Evolutionary conservation across 2,329 filamentous ascomycete genomes (phyloP).

Genomic region (Pestalotiopsis sp.): DNA sequence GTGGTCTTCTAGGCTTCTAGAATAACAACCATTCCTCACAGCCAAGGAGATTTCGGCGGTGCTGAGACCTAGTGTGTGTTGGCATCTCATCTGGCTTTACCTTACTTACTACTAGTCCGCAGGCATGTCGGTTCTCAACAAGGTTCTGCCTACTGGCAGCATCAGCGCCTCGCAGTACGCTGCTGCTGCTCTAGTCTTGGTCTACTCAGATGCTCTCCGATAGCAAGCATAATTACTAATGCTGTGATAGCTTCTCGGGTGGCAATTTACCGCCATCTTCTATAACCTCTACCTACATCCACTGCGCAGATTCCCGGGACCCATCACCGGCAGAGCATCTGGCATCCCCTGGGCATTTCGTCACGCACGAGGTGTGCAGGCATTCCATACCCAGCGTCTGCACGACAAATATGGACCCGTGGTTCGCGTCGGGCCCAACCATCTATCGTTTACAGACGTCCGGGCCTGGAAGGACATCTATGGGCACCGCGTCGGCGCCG

Average conservation of each 20-base stretch:
- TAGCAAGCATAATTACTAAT: background rate
- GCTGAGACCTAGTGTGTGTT: background rate
- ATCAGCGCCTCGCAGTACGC: background rate
- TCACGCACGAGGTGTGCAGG: constrained; percentile 24
- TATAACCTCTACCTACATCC: constrained; percentile 34
- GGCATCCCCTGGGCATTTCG: constrained; percentile 26
- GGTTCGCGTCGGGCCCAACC: constrained; percentile 28
- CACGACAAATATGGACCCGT: constrained; percentile 27
- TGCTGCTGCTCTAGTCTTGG: background rate
- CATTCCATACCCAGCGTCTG: constrained; percentile 26
- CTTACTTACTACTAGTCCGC: background rate
- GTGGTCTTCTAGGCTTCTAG: background rate
- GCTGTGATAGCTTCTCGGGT: constrained; percentile 21
- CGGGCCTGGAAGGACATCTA: constrained; percentile 38
- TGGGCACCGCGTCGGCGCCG: constrained; percentile 29
- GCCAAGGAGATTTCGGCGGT: background rate
- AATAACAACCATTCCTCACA: background rate
- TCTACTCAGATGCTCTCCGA: background rate
- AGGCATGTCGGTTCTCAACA: background rate
- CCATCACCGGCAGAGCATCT: constrained; percentile 24
- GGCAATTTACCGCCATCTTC: constrained; percentile 22
- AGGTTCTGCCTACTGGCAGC: background rate
- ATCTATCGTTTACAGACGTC: constrained; percentile 33
- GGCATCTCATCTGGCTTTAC: background rate
- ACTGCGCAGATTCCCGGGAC: constrained; percentile 29